Conservation (phyloP, 2,329 filamentous ascomycete species). For the Hymenoscyphus infarciens region DNA sequence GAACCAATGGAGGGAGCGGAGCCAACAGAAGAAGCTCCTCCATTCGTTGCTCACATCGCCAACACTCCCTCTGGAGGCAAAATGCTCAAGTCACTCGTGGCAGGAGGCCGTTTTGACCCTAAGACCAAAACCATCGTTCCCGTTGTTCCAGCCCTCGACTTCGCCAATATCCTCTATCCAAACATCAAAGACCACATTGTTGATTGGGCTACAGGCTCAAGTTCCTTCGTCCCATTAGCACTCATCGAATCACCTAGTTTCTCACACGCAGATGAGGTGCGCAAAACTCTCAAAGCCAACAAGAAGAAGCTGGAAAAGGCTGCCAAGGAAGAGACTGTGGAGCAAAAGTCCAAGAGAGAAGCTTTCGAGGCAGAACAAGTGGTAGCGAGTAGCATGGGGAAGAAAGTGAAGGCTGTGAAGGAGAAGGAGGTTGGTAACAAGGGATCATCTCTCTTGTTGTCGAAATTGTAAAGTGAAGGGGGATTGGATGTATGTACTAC, state of each 20-base stretch:
- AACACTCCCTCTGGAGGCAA: constrained; percentile 64
- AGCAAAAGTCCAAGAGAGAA: constrained; percentile 49
- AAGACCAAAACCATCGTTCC: constrained; percentile 66
- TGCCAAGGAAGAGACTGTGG: constrained; percentile 54
- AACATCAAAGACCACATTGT: constrained; percentile 72
- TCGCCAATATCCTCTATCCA: constrained; percentile 77
- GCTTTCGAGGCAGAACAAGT: constrained; percentile 43
- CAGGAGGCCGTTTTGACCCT: constrained; percentile 82
- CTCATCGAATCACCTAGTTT: constrained; percentile 75
- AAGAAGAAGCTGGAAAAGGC: constrained; percentile 68
- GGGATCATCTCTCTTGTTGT: constrained; percentile 58
- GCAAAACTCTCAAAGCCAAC: constrained; percentile 67
- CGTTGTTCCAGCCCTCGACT: constrained; percentile 72
- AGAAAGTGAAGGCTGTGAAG: constrained; percentile 42
- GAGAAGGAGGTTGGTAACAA: constrained; percentile 53
- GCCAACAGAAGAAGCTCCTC: constrained; percentile 13
- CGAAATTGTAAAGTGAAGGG: constrained; percentile 43
- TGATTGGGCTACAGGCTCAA: constrained; percentile 80
- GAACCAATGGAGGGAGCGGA: constrained; percentile 25
- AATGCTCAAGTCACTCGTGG: constrained; percentile 87
- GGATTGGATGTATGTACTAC: not conserved
- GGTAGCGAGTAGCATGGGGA: constrained; percentile 38
- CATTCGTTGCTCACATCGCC: constrained; percentile 49
- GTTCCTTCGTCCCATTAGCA: constrained; percentile 81
- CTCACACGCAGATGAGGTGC: constrained; percentile 60